phyloP scores from a whole-genome alignment of 441 rosid genomes.

The Capsella rubella region DNA sequence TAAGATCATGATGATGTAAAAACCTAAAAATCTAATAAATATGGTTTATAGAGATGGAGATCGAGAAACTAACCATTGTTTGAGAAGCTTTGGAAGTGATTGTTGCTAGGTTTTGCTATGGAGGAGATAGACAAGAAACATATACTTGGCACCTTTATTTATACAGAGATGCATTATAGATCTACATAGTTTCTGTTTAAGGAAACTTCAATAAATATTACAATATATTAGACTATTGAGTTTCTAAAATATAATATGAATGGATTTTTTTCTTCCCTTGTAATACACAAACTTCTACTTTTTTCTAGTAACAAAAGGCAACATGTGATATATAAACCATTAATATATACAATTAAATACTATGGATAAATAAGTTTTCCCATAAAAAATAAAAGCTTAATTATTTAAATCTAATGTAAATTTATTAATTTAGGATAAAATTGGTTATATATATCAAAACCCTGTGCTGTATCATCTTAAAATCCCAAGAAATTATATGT shows the following conservation, averaged over 20 bases:
- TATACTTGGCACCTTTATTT: not conserved
- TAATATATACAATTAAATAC: too few species aligned
- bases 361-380: not conserved
- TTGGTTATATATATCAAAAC: not conserved
- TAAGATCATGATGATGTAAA: conserved; percentile 1
- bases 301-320: not conserved
- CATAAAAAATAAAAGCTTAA: not conserved
- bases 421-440: not conserved
- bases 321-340: too few species aligned
- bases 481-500: not conserved
- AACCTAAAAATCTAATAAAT: not conserved
- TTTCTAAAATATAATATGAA: not conserved
- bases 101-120: conserved; percentile 21
- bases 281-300: not conserved
- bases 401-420: not conserved
- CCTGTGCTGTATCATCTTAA: not conserved
- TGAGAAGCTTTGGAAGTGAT: not conserved
- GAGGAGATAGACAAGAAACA: conserved; percentile 4
- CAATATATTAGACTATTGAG: not conserved
- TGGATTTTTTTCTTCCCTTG: not conserved
- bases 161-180: not conserved
- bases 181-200: not conserved
- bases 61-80: conserved; percentile 23
- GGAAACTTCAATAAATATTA: not conserved
- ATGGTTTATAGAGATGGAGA: not conserved